These are phyloP conservation scores for Aspergillus carlsbadensis DNA, from an alignment of 495 filamentous ascomycete genomes.

Conservation along the genomic window DNA sequence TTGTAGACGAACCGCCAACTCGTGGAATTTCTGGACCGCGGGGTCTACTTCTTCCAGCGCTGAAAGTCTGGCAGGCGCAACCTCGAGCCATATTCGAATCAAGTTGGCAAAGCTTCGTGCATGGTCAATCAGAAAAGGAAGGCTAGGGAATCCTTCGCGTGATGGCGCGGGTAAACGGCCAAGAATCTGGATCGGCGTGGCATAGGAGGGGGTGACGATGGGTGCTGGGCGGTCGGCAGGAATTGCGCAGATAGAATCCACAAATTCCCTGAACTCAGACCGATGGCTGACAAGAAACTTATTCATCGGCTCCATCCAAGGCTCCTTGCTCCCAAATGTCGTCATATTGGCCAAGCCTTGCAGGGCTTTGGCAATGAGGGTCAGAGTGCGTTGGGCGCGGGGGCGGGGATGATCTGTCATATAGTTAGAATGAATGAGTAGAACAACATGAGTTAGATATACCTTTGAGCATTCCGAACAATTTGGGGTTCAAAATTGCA, in stretches of 20 bases:
- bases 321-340: constrained; percentile 90
- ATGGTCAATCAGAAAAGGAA: constrained; percentile 93
- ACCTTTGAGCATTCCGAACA: constrained; percentile 90
- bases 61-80: constrained; percentile 34
- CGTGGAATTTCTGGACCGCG: constrained; percentile 63
- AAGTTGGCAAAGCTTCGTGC: constrained; percentile 85
- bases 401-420: constrained; percentile 74
- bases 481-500: constrained; percentile 91
- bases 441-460: constrained; percentile 11
- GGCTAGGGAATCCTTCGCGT: constrained; percentile 88
- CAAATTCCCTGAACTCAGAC: constrained; percentile 75
- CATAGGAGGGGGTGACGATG: constrained; percentile 80
- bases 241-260: constrained; percentile 83
- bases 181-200: constrained; percentile 88
- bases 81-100: constrained; percentile 83
- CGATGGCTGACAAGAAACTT: constrained; percentile 52
- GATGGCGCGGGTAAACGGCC: constrained; percentile 77
- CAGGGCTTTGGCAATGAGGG: constrained; percentile 92
- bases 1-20: constrained; percentile 67
- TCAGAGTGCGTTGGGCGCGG: constrained; percentile 85
- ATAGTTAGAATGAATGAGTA: constrained; percentile 10
- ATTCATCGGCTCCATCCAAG: constrained; percentile 99
- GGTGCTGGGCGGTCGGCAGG: constrained; percentile 64
- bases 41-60: constrained; percentile 42
- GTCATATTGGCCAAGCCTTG: constrained; percentile 93